These are phyloP conservation scores for Monotropa hypopitys DNA, from an alignment of 179 eudicot species.

Conservation along the genomic window DNA sequence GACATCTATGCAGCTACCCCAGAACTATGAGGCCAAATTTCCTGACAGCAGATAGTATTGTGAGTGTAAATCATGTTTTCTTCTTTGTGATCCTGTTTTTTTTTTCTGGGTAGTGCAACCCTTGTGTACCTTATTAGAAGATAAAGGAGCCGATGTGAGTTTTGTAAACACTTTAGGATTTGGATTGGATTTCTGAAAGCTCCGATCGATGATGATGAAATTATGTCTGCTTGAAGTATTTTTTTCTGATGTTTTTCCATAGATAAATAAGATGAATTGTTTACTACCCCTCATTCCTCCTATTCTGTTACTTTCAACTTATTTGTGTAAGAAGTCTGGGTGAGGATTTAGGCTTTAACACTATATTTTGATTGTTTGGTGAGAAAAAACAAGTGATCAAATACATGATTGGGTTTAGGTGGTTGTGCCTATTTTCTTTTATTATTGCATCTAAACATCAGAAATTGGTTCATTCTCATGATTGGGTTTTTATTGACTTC, in stretches of 20 bases:
- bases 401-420: too few species aligned
- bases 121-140: not conserved
- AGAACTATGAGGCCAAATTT: slow-evolving; percentile 54
- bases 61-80: not conserved
- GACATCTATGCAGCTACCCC: slow-evolving; percentile 42
- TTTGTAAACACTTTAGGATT: not conserved
- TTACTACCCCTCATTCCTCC: not conserved
- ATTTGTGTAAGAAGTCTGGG: not conserved
- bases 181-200: not conserved
- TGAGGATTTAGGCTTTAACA: not conserved
- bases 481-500: too few species aligned
- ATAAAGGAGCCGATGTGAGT: not conserved
- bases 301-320: not conserved
- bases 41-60: slow-evolving; percentile 39
- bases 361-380: not conserved
- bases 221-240: not conserved
- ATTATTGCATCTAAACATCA: too few species aligned
- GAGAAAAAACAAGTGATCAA: not conserved
- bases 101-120: not conserved
- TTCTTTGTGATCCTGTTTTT: not conserved
- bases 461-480: too few species aligned
- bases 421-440: too few species aligned
- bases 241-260: not conserved
- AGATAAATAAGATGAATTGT: not conserved
- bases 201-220: too few species aligned